Conservation (phyloP, 805 yeast species). For the Pichia californica region DNA sequence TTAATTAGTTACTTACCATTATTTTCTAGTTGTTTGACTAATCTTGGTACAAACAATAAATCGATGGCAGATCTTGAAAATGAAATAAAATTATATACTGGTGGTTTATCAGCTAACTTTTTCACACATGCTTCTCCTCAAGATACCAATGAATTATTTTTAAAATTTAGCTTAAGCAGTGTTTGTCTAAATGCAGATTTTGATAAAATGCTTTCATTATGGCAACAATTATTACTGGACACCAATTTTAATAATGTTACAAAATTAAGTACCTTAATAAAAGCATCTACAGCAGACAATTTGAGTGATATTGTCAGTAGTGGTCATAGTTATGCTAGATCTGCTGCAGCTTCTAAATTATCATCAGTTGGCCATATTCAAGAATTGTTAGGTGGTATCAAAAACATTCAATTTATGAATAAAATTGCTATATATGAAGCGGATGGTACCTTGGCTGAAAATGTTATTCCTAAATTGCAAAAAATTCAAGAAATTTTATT, state of each 20-base stretch:
- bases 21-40: conserved; percentile 73
- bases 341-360: conserved; percentile 57
- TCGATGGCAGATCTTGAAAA: conserved; percentile 80
- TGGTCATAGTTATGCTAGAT: conserved; percentile 81
- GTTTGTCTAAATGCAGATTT: conserved; percentile 64
- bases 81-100: conserved; percentile 73
- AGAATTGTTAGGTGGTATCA: conserved; percentile 67
- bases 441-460: conserved; percentile 41
- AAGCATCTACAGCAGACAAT: conserved; percentile 69
- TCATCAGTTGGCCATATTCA: conserved; percentile 53
- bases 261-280: conserved; percentile 67
- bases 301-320: conserved; percentile 74
- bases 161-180: conserved; percentile 58
- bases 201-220: conserved; percentile 51
- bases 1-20: conserved; percentile 67
- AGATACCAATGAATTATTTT: conserved; percentile 38
- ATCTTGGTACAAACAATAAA: conserved; percentile 71
- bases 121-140: conserved; percentile 51
- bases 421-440: conserved; percentile 49
- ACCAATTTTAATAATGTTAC: conserved; percentile 63
- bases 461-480: conserved; percentile 59
- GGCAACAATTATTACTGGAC: conserved; percentile 59
- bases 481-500: conserved; percentile 43
- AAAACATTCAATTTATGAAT: conserved; percentile 65
- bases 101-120: conserved; percentile 68